These are phyloP conservation scores for Melanopsichium pennsylvanicum DNA, from an alignment of 1,284 basidiomycete species.

Conservation along the genomic window DNA sequence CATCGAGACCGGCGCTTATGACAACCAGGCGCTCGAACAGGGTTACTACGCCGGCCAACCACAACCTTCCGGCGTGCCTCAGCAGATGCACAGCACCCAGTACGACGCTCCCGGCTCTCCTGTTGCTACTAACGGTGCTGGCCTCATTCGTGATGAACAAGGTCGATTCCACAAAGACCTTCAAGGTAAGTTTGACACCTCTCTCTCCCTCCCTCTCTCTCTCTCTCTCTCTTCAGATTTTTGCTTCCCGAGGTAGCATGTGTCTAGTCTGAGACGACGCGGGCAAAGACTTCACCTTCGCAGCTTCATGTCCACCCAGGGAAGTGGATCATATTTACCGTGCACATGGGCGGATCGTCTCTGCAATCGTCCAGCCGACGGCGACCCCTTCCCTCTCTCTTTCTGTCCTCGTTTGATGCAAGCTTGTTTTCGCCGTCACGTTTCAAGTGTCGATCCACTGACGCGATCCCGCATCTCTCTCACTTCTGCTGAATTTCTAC, in stretches of 20 bases:
- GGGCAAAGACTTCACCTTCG: too few species aligned
- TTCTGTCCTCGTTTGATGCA: too few species aligned
- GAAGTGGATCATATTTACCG: too few species aligned
- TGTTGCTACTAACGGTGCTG: slow-evolving; percentile 22
- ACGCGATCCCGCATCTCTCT: slow-evolving; percentile 7
- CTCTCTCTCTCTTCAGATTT: too few species aligned
- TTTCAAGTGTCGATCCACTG: slow-evolving; percentile 5
- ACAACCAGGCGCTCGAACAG: slow-evolving; percentile 23
- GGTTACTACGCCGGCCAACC: slow-evolving; percentile 37
- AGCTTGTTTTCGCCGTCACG: background rate
- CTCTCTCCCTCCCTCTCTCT: background rate
- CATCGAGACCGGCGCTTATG: slow-evolving; percentile 32
- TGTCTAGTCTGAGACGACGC: too few species aligned
- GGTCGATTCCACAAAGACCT: slow-evolving; percentile 43
- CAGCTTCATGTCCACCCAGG: too few species aligned
- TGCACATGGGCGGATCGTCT: too few species aligned
- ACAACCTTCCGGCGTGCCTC: slow-evolving; percentile 4
- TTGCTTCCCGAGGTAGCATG: too few species aligned
- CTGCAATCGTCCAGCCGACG: too few species aligned
- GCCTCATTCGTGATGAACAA: slow-evolving; percentile 35
- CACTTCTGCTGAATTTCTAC: background rate
- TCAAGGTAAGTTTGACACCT: slow-evolving; percentile 24
- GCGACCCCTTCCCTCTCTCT: too few species aligned
- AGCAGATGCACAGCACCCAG: slow-evolving; percentile 11
- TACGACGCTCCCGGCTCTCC: slow-evolving; percentile 26